Percentiles rank a stretch among this genome's conserved stretches.
These are phyloP conservation scores for Erodium moschatum DNA, from an alignment of 441 rosid genomes.

Conservation along the genomic window DNA sequence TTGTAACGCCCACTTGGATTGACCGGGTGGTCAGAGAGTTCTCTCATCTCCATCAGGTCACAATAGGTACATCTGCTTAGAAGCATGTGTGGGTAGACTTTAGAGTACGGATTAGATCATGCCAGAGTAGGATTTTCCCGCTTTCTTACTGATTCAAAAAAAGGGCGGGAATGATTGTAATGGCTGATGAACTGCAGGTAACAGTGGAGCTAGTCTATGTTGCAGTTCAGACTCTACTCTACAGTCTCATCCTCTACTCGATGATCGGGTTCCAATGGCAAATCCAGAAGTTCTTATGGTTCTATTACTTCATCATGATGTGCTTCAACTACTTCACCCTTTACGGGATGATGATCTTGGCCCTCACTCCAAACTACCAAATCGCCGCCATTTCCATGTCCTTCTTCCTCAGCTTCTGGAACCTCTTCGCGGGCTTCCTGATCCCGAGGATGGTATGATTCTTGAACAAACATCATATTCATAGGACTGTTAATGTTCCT, in stretches of 20 bases:
- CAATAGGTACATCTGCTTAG: too few relatives aligned
- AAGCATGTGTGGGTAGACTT: too few relatives aligned
- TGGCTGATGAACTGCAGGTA: conserved; percentile 35
- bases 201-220: conserved; percentile 51
- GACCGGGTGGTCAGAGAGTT: too few relatives aligned
- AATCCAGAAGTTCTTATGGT: conserved; percentile 44
- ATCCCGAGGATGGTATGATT: conserved; percentile 47
- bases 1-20: too few relatives aligned
- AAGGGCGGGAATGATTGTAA: too few relatives aligned
- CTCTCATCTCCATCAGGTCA: too few relatives aligned
- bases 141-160: too few relatives aligned
- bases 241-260: conserved; percentile 39
- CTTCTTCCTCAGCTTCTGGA: conserved; percentile 77
- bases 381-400: conserved; percentile 60
- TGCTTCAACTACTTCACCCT: conserved; percentile 61
- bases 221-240: conserved; percentile 43
- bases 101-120: too few relatives aligned
- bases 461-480: background rate
- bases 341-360: conserved; percentile 76
- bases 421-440: conserved; percentile 75
- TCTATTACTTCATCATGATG: conserved; percentile 47
- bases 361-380: conserved; percentile 67
- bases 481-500: background rate
- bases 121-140: too few relatives aligned
- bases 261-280: conserved; percentile 72